Evolutionary conservation across 305 asterid genomes (phyloP).

Genomic region (Fraxinus nigra): DNA sequence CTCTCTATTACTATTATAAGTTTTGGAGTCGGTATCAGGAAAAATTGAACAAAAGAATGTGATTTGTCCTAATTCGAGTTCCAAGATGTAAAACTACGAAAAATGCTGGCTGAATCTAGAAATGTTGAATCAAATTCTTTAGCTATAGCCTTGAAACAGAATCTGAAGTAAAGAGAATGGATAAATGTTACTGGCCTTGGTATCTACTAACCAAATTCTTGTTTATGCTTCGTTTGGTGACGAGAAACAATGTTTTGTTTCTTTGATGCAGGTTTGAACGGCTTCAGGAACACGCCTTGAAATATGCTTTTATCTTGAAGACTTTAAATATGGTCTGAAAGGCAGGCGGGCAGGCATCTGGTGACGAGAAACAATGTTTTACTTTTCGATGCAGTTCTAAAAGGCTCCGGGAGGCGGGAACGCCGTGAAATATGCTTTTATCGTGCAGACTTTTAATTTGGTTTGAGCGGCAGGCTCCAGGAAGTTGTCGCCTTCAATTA

Average conservation of each 20-base stretch:
- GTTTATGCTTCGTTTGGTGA: neutral
- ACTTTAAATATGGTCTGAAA: conserved; percentile 51
- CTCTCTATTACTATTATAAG: neutral
- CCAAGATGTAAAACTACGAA: neutral
- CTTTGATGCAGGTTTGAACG: conserved; percentile 67
- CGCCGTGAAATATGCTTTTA: conserved; percentile 67
- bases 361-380: neutral
- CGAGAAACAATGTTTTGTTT: conserved; percentile 4
- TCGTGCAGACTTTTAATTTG: conserved; percentile 66
- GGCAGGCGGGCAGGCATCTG: neutral
- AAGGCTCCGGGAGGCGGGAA: conserved; percentile 68
- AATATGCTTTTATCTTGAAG: conserved; percentile 64
- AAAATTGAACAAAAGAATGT: neutral
- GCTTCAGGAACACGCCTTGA: conserved; percentile 92
- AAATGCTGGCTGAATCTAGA: neutral
- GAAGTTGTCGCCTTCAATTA: conserved; percentile 84
- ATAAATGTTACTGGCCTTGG: neutral
- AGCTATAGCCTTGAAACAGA: neutral
- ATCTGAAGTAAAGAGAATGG: neutral
- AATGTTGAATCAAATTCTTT: neutral
- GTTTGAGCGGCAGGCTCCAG: conserved; percentile 50
- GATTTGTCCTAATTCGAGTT: neutral
- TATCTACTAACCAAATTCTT: conserved; percentile 7
- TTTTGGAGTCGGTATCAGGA: neutral
- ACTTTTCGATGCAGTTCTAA: conserved; percentile 57